A percentile compares a stretch with the other conserved stretches of the same genome.
Conservation (phyloP, 116 monocot species). For the Posidonia oceanica region DNA sequence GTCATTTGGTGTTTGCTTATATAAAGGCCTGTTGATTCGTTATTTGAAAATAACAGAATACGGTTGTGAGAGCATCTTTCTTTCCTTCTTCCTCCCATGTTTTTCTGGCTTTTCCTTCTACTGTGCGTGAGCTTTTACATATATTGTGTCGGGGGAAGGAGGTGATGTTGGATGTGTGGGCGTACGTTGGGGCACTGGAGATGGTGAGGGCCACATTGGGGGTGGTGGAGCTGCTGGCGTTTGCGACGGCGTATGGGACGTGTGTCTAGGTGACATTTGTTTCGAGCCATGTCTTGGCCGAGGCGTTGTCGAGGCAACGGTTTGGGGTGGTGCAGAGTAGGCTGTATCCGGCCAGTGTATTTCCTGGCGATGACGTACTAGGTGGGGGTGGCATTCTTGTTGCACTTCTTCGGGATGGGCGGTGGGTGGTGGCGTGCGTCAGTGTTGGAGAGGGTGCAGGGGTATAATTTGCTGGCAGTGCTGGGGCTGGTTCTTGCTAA, state of each 20-base stretch:
- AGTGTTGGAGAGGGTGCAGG: slow-evolving; percentile 23
- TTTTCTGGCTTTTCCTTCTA: too few relatives aligned
- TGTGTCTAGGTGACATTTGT: slow-evolving; percentile 78
- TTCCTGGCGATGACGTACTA: slow-evolving; percentile 41
- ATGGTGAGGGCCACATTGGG: slow-evolving; percentile 10
- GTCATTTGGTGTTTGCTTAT: too few relatives aligned
- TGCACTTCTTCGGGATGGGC: slow-evolving; percentile 19
- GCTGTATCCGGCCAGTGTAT: slow-evolving; percentile 69
- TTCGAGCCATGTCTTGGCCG: slow-evolving; percentile 60
- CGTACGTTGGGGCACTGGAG: slow-evolving; percentile 13
- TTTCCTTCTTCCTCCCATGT: too few relatives aligned
- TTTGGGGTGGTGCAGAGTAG: slow-evolving; percentile 71
- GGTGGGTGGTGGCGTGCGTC: background rate
- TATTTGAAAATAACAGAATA: too few relatives aligned
- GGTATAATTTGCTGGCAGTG: slow-evolving; percentile 33
- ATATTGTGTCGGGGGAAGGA: slow-evolving; percentile 25
- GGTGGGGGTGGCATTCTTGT: slow-evolving; percentile 20
- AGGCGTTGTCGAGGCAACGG: slow-evolving; percentile 59
- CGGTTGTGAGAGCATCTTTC: too few relatives aligned
- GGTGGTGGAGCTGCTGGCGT: slow-evolving; percentile 39
- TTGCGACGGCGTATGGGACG: slow-evolving; percentile 51
- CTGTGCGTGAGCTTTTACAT: too few relatives aligned
- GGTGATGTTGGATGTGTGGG: slow-evolving; percentile 19
- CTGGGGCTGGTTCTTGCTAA: slow-evolving; percentile 45
- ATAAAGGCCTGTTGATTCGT: too few relatives aligned